Conservation (phyloP, 148 eudicot genomes). For the Rhododendron ferrugineum region DNA sequence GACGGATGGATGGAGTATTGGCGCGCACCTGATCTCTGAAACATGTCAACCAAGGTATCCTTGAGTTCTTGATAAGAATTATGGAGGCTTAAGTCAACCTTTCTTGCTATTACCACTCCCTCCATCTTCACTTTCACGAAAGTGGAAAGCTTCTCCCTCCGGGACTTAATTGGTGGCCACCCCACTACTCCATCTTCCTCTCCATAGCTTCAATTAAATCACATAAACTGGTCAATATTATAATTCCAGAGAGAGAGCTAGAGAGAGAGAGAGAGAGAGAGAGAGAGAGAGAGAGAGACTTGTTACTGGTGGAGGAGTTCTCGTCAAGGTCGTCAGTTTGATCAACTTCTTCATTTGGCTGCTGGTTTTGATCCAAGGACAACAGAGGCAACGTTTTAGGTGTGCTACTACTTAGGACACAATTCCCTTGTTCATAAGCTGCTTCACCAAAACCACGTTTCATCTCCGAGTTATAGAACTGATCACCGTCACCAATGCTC, state of each 20-base stretch:
- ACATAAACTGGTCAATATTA: background rate
- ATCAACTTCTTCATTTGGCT: slow-evolving; percentile 41
- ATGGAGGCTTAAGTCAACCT: slow-evolving; percentile 45
- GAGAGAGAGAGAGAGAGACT: slow-evolving; percentile 18
- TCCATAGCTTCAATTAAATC: slow-evolving; percentile 18
- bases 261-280: background rate
- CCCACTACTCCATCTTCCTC: slow-evolving; percentile 40
- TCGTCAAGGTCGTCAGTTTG: slow-evolving; percentile 2
- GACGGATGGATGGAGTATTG: background rate
- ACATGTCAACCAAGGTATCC: slow-evolving; percentile 41
- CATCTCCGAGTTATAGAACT: background rate
- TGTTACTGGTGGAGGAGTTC: slow-evolving; percentile 16
- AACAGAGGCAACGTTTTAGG: slow-evolving; percentile 39
- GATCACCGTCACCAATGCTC: background rate
- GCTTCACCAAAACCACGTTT: slow-evolving; percentile 24
- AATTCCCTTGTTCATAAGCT: slow-evolving; percentile 13
- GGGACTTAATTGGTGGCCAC: slow-evolving; percentile 68
- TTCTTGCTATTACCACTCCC: slow-evolving; percentile 63
- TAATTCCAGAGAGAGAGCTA: background rate
- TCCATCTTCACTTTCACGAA: slow-evolving; percentile 79
- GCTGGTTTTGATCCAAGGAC: slow-evolving; percentile 21
- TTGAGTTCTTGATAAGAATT: slow-evolving; percentile 44
- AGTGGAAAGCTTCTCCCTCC: slow-evolving; percentile 40
- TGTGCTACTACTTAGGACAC: background rate
- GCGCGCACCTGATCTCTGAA: slow-evolving; percentile 42